Conservation (phyloP, 1,284 basidiomycete species). For the Fistulinella cinereoalba region DNA sequence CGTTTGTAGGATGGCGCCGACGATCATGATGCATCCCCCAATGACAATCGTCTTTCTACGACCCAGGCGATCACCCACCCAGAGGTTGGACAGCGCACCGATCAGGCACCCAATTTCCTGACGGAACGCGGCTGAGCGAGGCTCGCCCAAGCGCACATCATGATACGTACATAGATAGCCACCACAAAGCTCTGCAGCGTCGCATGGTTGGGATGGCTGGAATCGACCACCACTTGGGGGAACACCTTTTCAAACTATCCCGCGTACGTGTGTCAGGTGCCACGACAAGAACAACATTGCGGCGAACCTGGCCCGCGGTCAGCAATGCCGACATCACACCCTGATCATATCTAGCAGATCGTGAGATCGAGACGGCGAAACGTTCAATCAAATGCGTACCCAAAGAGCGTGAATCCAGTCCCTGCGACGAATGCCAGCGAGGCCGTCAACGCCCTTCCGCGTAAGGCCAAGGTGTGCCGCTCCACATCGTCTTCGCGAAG, state of each 20-base stretch:
- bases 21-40: slow-evolving; percentile 51
- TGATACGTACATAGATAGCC: slow-evolving; percentile 27
- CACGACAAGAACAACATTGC: not conserved
- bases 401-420: slow-evolving; percentile 32
- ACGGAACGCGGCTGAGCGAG: not conserved
- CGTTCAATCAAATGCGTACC: slow-evolving; percentile 17
- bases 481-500: slow-evolving; percentile 21
- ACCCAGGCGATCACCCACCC: slow-evolving; percentile 47
- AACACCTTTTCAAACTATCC: slow-evolving; percentile 30
- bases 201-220: slow-evolving; percentile 29
- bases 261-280: not conserved
- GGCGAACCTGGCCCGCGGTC: slow-evolving; percentile 29
- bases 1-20: slow-evolving; percentile 51
- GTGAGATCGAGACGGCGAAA: slow-evolving; percentile 1
- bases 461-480: slow-evolving; percentile 20
- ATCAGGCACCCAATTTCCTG: slow-evolving; percentile 37
- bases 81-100: slow-evolving; percentile 48
- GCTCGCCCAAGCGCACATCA: not conserved
- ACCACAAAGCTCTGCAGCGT: slow-evolving; percentile 34
- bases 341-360: slow-evolving; percentile 30
- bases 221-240: slow-evolving; percentile 29
- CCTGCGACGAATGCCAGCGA: slow-evolving; percentile 31
- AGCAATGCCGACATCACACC: slow-evolving; percentile 35
- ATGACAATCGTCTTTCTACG: slow-evolving; percentile 48
- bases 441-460: slow-evolving; percentile 22